Base-by-base conservation (phyloP, 176 grass and related monocot species). In the Poa annua region DNA sequence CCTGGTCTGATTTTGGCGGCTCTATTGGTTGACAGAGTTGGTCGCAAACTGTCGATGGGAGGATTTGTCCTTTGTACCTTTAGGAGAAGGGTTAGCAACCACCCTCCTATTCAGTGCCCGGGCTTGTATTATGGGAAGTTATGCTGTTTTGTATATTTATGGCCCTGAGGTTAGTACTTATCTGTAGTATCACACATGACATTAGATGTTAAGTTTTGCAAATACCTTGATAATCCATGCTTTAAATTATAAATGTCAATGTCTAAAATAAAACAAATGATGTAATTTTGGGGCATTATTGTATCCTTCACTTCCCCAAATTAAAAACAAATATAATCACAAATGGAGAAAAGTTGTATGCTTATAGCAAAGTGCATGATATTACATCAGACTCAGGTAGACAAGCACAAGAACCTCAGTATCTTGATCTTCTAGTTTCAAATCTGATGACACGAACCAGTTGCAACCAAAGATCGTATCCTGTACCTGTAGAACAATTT, bases 51-150 rank as follows among this genome's bases (percentile, higher is more conserved):
- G 25, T 89, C 91, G 39, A 83, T 97, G 84, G 88, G 67, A 3
- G 59, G 54, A 13, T 88, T 97, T 79, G 66, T 93, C 83, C 79
- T 97, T 26, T 60, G 21, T 75, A 53, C 49, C 86, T 81, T 47
- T 86, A 66, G 79, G 81, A 76, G 87, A 97, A 90, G 87, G 50
- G 47, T 29, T 89, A 79, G 80, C 77, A 91, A 91, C 66, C 8
- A 26, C 51, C 35, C 86, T 97, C 78, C 82, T 97, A 50, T 97
- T 97, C 79, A 88, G 89, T 84, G 89, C 89, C 59, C 84, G 94
- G 70, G 74, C 85, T 29, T 90, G 84, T 70, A 64, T 91, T 60
- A 81, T 19, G 42, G 91, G 79, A 47, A 88, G 82, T 68, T 93
- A 91, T 11, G 55, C 63, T 60, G 78, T 86, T 75, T 6, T 93